Base-by-base conservation (phyloP, 2,329 filamentous ascomycete species). In the Hypoxylon sp. region DNA sequence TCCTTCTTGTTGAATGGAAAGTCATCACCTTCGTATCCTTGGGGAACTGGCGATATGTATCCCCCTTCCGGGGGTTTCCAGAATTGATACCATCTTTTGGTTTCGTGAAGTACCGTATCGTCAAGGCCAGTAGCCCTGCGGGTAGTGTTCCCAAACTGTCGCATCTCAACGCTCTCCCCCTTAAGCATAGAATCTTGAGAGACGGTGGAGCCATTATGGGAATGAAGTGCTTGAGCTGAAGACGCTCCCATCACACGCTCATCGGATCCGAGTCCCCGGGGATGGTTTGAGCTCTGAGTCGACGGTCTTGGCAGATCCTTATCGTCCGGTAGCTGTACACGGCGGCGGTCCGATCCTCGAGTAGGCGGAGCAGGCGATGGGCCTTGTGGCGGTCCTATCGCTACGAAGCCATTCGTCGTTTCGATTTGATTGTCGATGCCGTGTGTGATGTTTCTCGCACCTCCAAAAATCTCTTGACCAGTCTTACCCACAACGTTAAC, bases 31-130 rank as follows among this genome's bases (percentile, higher is more conserved):
- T 85, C 84, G n/a, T 77, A 78, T 2, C 85, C 86, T 58, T 90
- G 88, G 0, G 89, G 89, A 0, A 90, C 79, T 0, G 89, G 89
- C 0, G 88, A 90, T 7, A 86, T 81, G 72, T 89, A 91, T 2
- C 86, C 86, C 25, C 89, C 89, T 1, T 85, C 79, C 0, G 89
- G 89, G 0, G 87, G 85, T 72, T 89, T 88, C 89, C 89, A 91
- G 66, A 91, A 91, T 67, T 91, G 80, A 81, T 86, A 91, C 82
- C 88, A 91, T 44, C 79, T 81, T 0, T 81, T 78, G 27, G 82
- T 79, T 8, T 85, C 82, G 4, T 80, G 81, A 57, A 80, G 76
- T 59, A 85, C 83, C 78, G 87, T 84, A 10, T 86, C 83, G 2
- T 86, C 82, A 42, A 84, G 74, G 54, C 87, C 83, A 2, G 79